Percentiles rank a stretch among this genome's conserved stretches.
Conservation (phyloP, 345 rosid species). For the Leavenworthia alabamica region DNA sequence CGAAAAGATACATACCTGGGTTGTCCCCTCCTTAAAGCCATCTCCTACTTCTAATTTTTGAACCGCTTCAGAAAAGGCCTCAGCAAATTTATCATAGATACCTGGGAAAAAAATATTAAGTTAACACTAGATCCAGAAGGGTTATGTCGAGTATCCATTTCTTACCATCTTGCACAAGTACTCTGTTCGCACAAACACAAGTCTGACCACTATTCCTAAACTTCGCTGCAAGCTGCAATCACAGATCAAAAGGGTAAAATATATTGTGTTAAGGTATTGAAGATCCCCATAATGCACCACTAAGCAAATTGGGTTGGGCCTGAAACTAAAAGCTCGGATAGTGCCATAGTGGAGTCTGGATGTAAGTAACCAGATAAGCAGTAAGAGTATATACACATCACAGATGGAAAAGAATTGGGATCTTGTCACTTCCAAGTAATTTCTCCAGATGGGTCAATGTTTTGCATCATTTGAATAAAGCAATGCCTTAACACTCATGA, state of each 20-base stretch:
- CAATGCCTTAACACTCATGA: background rate
- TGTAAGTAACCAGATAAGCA: constrained; percentile 1
- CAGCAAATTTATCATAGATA: constrained; percentile 83
- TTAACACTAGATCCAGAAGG: background rate
- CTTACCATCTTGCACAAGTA: constrained; percentile 93
- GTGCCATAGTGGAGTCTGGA: background rate
- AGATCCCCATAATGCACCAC: background rate
- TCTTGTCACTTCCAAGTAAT: background rate
- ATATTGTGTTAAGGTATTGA: background rate
- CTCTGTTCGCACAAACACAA: constrained; percentile 91
- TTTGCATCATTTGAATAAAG: background rate
- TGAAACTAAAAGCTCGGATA: background rate
- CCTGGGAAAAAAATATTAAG: constrained; percentile 40
- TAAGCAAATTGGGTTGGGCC: background rate
- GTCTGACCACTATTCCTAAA: constrained; percentile 96
- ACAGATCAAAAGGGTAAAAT: constrained; percentile 15
- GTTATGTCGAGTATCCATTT: constrained; percentile 7
- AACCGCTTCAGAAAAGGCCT: constrained; percentile 81
- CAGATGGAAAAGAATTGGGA: background rate
- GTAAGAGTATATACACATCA: background rate
- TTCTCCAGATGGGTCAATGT: background rate
- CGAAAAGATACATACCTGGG: constrained; percentile 43
- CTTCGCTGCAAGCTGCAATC: constrained; percentile 83
- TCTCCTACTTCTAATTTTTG: constrained; percentile 87
- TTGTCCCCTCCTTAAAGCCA: constrained; percentile 75